These are phyloP conservation scores for Xanthoconium stramineum DNA, from an alignment of 768 basidiomycete genomes.

Conservation along the genomic window DNA sequence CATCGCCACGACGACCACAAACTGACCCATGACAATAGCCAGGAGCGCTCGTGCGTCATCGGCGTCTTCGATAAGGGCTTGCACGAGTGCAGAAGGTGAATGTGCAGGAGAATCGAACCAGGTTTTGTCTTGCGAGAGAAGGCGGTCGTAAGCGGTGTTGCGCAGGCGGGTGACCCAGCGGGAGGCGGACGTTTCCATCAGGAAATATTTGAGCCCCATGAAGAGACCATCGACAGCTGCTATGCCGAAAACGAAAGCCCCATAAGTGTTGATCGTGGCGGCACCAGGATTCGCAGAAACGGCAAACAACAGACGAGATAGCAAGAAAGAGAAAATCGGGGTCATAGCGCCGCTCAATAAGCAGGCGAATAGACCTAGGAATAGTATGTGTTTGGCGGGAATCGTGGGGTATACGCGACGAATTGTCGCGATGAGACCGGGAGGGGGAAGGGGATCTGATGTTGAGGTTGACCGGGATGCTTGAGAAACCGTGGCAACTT, in stretches of 20 bases:
- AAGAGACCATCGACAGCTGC: constrained; percentile 76
- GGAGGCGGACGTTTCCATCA: constrained; percentile 74
- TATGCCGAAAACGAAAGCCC: constrained; percentile 67
- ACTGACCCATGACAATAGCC: constrained; percentile 67
- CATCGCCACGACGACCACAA: constrained; percentile 75
- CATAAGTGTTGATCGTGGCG: constrained; percentile 63
- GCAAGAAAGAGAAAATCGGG: constrained; percentile 87
- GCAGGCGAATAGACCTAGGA: constrained; percentile 67
- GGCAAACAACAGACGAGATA: constrained; percentile 76
- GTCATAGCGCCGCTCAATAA: constrained; percentile 80
- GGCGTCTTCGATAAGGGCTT: constrained; percentile 80
- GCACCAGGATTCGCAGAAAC: constrained; percentile 71
- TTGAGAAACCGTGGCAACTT: constrained; percentile 6
- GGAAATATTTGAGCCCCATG: constrained; percentile 71
- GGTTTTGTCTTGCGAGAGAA: constrained; percentile 77
- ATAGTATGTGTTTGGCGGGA: constrained; percentile 67
- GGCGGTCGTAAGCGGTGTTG: constrained; percentile 45
- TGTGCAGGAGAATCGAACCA: constrained; percentile 80
- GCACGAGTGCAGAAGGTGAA: constrained; percentile 58
- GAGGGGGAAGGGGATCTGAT: constrained; percentile 5
- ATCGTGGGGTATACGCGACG: constrained; percentile 64
- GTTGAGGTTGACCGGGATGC: not conserved
- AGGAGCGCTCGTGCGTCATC: constrained; percentile 84
- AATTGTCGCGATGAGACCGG: constrained; percentile 38
- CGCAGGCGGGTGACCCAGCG: constrained; percentile 74